Conservation (phyloP, 1,139 yeast genomes). For the Pichia sp. region DNA sequence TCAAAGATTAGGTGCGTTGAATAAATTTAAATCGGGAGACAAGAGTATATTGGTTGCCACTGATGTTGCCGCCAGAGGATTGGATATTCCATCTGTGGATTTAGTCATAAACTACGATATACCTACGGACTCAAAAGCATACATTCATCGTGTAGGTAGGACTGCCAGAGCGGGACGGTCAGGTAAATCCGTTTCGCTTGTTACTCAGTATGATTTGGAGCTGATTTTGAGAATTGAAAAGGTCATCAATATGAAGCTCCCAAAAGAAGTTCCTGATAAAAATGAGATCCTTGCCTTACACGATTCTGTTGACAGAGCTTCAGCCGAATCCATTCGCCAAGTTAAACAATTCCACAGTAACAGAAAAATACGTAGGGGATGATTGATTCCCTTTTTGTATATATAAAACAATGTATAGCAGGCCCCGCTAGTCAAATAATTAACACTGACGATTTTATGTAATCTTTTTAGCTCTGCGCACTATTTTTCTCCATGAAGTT, state of each 20-base stretch:
- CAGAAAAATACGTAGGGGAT: conserved; percentile 20
- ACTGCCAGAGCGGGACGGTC: conserved; percentile 98
- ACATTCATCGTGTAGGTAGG: conserved; percentile 95
- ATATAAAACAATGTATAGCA: not conserved
- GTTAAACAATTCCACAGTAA: conserved; percentile 68
- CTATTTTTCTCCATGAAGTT: not conserved
- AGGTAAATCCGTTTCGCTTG: conserved; percentile 86
- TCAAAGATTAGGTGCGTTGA: conserved; percentile 87
- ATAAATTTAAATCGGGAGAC: conserved; percentile 83
- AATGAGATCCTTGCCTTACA: conserved; percentile 75
- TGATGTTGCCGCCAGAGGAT: conserved; percentile 97
- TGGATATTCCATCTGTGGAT: conserved; percentile 94
- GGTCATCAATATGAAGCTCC: conserved; percentile 73
- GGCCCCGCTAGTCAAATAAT: not conserved
- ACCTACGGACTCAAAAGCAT: conserved; percentile 97
- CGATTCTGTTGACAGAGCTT: conserved; percentile 86
- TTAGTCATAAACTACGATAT: conserved; percentile 89
- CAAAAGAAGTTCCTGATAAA: conserved; percentile 78
- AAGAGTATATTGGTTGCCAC: conserved; percentile 87
- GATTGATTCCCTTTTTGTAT: not conserved
- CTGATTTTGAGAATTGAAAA: conserved; percentile 83
- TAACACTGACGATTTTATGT: not conserved
- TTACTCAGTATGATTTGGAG: conserved; percentile 92
- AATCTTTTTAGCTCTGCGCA: not conserved
- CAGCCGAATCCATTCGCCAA: conserved; percentile 83